A percentile compares a stretch with the other conserved stretches of the same genome.
Conservation (phyloP, 495 filamentous ascomycete genomes). For the Pseudevernia furfuracea region DNA sequence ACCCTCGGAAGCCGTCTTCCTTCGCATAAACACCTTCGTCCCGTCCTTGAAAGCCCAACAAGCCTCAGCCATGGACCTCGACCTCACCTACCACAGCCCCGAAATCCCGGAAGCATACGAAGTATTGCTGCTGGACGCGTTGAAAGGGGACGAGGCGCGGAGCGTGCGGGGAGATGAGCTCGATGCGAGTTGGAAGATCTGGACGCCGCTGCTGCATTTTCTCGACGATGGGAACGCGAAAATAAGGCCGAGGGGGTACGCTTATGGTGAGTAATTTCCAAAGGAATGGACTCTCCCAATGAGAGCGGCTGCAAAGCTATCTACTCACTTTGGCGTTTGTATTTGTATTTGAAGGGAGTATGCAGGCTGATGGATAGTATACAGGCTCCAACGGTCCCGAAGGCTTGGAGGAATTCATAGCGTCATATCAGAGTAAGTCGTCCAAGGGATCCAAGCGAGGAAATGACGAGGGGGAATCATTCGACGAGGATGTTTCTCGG, state of each 20-base stretch:
- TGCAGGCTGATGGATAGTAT: neutral
- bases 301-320: neutral
- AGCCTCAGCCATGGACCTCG: slow-evolving; percentile 77
- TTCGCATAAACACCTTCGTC: slow-evolving; percentile 86
- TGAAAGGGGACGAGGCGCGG: slow-evolving; percentile 82
- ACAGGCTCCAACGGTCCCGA: slow-evolving; percentile 24
- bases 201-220: slow-evolving; percentile 73
- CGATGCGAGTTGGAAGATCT: slow-evolving; percentile 79
- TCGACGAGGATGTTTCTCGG: neutral
- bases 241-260: slow-evolving; percentile 70
- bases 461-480: neutral
- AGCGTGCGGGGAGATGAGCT: slow-evolving; percentile 81
- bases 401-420: slow-evolving; percentile 24
- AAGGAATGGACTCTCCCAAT: neutral
- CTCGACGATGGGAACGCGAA: slow-evolving; percentile 79
- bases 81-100: slow-evolving; percentile 72
- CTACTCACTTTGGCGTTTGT: neutral
- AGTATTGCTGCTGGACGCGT: slow-evolving; percentile 70
- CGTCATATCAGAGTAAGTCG: slow-evolving; percentile 11
- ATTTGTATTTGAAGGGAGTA: neutral
- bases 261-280: slow-evolving; percentile 58
- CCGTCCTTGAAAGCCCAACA: slow-evolving; percentile 78
- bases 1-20: slow-evolving; percentile 79
- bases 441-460: neutral
- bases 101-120: slow-evolving; percentile 88